Conservation (phyloP, 345 rosid genomes). For the Salix arbutifolia region DNA sequence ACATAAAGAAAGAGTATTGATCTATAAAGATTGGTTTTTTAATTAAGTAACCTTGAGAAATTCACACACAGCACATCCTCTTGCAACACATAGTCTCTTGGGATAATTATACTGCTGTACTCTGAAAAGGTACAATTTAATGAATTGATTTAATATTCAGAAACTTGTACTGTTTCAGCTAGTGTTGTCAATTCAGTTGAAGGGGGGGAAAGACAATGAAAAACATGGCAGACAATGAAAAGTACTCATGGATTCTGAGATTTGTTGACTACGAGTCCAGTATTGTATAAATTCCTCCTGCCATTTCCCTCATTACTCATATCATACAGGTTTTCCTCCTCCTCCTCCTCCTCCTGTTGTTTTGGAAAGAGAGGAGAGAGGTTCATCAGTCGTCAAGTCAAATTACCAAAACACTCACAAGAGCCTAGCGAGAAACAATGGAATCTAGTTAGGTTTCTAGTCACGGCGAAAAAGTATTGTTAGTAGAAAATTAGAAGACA, state of each 20-base stretch:
- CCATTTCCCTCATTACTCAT: conserved; percentile 33
- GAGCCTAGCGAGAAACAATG: conserved; percentile 8
- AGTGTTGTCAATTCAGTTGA: conserved; percentile 19
- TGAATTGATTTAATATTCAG: not conserved
- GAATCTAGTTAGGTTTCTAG: conserved; percentile 5
- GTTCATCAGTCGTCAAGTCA: conserved; percentile 1
- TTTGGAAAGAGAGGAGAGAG: not conserved
- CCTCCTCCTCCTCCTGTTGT: not conserved
- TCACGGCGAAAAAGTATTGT: not conserved
- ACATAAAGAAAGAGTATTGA: not conserved
- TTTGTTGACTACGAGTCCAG: not conserved
- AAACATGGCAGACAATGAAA: conserved; percentile 14
- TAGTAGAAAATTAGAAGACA: not conserved
- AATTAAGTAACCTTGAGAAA: not conserved
- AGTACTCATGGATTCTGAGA: not conserved
- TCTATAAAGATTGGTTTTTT: not conserved
- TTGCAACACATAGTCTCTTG: not conserved
- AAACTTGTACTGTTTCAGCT: not conserved
- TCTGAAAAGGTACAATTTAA: not conserved
- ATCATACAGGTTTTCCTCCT: conserved; percentile 25
- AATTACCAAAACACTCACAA: not conserved
- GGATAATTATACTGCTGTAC: not conserved
- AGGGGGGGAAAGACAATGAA: not conserved
- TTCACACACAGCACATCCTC: not conserved
- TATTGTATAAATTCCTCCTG: conserved; percentile 1